Percentiles rank a stretch among this genome's conserved stretches.
Conservation (phyloP, 306 rosid genomes). For the Quercus glauca region DNA sequence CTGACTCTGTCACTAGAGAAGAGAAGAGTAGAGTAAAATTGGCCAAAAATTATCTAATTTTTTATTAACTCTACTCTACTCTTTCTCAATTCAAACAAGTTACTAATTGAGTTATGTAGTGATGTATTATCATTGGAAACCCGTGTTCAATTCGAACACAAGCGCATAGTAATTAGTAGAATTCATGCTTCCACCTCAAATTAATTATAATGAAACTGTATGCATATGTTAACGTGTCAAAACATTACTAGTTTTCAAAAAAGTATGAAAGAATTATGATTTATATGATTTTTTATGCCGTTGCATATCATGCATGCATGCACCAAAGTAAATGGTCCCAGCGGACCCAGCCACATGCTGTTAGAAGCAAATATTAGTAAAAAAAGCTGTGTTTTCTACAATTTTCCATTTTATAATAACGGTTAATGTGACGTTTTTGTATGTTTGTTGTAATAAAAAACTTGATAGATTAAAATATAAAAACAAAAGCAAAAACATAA, state of each 20-base stretch:
- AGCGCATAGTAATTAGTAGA: too few relatives aligned
- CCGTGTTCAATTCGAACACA: too few relatives aligned
- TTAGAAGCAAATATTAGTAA: neutral
- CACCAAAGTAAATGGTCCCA: neutral
- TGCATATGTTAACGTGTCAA: too few relatives aligned
- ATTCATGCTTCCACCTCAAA: too few relatives aligned
- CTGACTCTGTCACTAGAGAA: too few relatives aligned
- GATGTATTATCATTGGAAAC: too few relatives aligned
- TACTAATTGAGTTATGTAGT: too few relatives aligned
- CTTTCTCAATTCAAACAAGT: too few relatives aligned
- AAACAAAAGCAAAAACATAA: neutral
- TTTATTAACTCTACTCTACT: fast-evolving
- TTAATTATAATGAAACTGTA: too few relatives aligned
- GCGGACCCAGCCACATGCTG: neutral
- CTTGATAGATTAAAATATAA: neutral
- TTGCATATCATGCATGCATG: neutral
- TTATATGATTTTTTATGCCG: neutral
- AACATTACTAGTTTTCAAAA: too few relatives aligned
- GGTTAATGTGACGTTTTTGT: neutral
- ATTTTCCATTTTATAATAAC: neutral
- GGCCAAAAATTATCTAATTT: fast-evolving
- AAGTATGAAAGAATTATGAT: neutral
- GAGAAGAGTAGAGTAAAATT: too few relatives aligned
- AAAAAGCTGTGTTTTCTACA: neutral
- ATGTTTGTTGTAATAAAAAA: neutral